Evolutionary conservation across 371 early-diverging fungal species (phyloP).

Genomic region (Rhizopus stolonifer): DNA sequence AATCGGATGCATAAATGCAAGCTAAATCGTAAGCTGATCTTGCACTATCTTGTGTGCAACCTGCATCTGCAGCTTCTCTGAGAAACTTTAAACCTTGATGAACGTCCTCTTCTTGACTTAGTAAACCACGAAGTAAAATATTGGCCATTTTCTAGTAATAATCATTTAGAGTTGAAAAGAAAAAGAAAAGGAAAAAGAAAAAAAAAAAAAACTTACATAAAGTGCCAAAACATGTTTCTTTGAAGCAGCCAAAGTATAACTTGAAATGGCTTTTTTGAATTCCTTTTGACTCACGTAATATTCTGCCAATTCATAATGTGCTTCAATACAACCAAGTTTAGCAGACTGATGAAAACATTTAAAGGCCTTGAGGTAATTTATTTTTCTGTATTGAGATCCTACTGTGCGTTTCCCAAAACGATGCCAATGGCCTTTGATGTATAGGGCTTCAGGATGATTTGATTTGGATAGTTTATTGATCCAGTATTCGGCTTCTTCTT

Average conservation of each 20-base stretch:
- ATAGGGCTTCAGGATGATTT: conserved; percentile 65
- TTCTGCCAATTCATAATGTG: conserved; percentile 36
- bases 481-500: conserved; percentile 69
- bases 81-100: conserved; percentile 30
- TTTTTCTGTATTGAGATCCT: conserved; percentile 21
- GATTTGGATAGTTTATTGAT: conserved; percentile 65
- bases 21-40: conserved; percentile 41
- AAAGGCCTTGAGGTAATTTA: conserved; percentile 32
- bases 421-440: conserved; percentile 71
- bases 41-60: conserved; percentile 24
- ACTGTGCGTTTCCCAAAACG: conserved; percentile 34
- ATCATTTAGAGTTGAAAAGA: too few relatives aligned
- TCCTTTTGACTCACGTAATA: conserved; percentile 61
- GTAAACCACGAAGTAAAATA: conserved; percentile 29
- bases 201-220: too few relatives aligned
- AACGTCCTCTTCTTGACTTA: conserved; percentile 28
- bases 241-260: conserved; percentile 75
- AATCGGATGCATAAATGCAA: conserved; percentile 35
- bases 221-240: conserved; percentile 69
- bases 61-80: conserved; percentile 33
- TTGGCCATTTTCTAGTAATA: conserved; percentile 41
- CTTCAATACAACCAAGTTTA: conserved; percentile 33
- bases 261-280: conserved; percentile 63
- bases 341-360: conserved; percentile 46
- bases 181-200: too few relatives aligned